A percentile compares a stretch with the other conserved stretches of the same genome.
phyloP scores from a whole-genome alignment of 2,329 filamentous ascomycete species.

The Cladobotryum protrusum region DNA sequence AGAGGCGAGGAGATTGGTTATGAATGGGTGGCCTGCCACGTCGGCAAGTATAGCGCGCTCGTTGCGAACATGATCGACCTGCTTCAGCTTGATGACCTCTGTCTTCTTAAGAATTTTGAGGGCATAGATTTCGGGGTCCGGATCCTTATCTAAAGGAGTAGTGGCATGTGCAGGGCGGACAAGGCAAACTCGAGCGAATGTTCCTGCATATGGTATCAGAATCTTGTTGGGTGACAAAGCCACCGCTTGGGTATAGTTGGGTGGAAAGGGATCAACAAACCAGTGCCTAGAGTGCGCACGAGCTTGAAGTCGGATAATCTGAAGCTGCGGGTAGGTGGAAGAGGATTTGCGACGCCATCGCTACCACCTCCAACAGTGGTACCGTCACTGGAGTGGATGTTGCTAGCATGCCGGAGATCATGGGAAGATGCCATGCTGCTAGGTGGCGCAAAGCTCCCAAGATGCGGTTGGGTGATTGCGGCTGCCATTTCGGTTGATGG shows the following conservation, averaged over 20 bases:
- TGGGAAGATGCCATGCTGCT: slow-evolving; percentile 8
- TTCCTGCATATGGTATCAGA: slow-evolving; percentile 42
- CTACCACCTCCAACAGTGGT: not conserved
- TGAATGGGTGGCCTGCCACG: slow-evolving; percentile 76
- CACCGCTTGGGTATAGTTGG: too few species aligned
- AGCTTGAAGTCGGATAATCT: slow-evolving; percentile 57
- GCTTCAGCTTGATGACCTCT: slow-evolving; percentile 74
- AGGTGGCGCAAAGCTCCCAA: slow-evolving; percentile 7
- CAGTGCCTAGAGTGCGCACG: slow-evolving; percentile 71
- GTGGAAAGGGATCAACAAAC: slow-evolving; percentile 33
- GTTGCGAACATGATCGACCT: slow-evolving; percentile 80
- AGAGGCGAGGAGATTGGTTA: slow-evolving; percentile 70
- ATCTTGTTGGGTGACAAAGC: not conserved
- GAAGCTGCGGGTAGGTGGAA: slow-evolving; percentile 25
- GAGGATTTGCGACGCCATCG: slow-evolving; percentile 11
- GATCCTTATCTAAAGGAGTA: slow-evolving; percentile 27
- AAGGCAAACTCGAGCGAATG: slow-evolving; percentile 77
- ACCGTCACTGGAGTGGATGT: not conserved
- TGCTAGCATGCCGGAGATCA: slow-evolving; percentile 5
- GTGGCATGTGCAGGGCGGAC: slow-evolving; percentile 55
- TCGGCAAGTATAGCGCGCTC: slow-evolving; percentile 73
- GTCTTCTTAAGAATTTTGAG: slow-evolving; percentile 72
- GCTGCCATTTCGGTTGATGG: slow-evolving; percentile 12
- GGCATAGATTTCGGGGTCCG: slow-evolving; percentile 57
- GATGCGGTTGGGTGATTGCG: slow-evolving; percentile 14